Conservation (phyloP, 805 yeast species). For the Ogataea allantospora region DNA sequence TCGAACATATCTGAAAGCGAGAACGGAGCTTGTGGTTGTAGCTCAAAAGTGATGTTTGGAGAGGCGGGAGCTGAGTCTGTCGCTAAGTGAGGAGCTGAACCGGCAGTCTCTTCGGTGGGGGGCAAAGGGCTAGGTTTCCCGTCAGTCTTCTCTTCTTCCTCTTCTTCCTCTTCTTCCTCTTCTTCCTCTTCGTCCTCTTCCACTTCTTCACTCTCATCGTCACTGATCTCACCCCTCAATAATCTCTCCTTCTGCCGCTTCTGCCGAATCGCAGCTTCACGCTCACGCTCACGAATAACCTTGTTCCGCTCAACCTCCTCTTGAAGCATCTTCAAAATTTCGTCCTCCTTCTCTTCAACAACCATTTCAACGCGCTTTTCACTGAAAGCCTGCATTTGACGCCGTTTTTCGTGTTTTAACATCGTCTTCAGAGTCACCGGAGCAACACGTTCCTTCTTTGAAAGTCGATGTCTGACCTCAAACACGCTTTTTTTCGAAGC, state of each 20-base stretch:
- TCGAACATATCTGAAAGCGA: constrained; percentile 29
- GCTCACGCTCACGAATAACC: constrained; percentile 16
- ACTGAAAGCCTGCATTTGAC: constrained; percentile 16
- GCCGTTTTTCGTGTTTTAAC: constrained; percentile 15
- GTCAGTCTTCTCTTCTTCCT: constrained; percentile 3
- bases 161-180: constrained; percentile 23
- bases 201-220: constrained; percentile 30
- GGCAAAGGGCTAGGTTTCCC: background rate
- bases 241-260: constrained; percentile 13
- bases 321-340: constrained; percentile 25
- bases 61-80: background rate
- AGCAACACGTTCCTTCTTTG: constrained; percentile 14
- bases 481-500: constrained; percentile 18
- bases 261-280: constrained; percentile 14
- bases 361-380: constrained; percentile 14
- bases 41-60: constrained; percentile 17
- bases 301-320: constrained; percentile 22
- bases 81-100: no score
- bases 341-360: constrained; percentile 17
- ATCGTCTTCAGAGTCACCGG: constrained; percentile 17
- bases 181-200: constrained; percentile 23
- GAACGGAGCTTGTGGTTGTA: constrained; percentile 13
- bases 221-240: constrained; percentile 28
- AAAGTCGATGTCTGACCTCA: constrained; percentile 15
- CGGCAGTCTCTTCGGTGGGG: background rate